Evolutionary conservation across 1,284 basidiomycete genomes (phyloP).

Genomic region (Cronartium ribicola): DNA sequence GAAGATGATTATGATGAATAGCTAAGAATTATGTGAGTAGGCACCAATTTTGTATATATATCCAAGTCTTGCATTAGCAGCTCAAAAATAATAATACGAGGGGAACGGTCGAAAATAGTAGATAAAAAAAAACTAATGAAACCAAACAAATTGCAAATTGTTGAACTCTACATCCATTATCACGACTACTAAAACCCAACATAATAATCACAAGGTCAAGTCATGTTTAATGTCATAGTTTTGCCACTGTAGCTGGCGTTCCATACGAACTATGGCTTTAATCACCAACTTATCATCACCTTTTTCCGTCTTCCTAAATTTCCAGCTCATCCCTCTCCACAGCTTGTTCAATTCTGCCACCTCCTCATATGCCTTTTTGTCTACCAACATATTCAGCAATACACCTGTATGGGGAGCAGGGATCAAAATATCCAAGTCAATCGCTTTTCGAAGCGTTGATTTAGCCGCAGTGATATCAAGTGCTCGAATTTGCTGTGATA

Average conservation of each 20-base stretch:
- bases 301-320: background rate
- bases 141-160: too few species aligned
- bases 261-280: slow-evolving; percentile 19
- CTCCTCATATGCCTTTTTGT: slow-evolving; percentile 3
- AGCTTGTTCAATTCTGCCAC: slow-evolving; percentile 12
- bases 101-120: too few species aligned
- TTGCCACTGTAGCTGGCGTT: background rate
- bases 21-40: too few species aligned
- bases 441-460: background rate
- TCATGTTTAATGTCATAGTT: too few species aligned
- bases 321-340: slow-evolving; percentile 35
- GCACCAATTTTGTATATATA: too few species aligned
- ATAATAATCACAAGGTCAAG: too few species aligned
- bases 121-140: too few species aligned
- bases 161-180: too few species aligned
- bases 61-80: too few species aligned
- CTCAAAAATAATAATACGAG: too few species aligned
- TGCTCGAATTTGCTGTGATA: background rate
- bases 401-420: background rate
- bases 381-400: slow-evolving; percentile 16
- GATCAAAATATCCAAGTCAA: slow-evolving; percentile 6
- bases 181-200: too few species aligned
- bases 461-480: slow-evolving; percentile 5
- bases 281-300: slow-evolving; percentile 25
- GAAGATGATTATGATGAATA: too few species aligned